These are phyloP conservation scores for Trichoderma reesei DNA, from an alignment of 495 filamentous ascomycete genomes.

Conservation along the genomic window DNA sequence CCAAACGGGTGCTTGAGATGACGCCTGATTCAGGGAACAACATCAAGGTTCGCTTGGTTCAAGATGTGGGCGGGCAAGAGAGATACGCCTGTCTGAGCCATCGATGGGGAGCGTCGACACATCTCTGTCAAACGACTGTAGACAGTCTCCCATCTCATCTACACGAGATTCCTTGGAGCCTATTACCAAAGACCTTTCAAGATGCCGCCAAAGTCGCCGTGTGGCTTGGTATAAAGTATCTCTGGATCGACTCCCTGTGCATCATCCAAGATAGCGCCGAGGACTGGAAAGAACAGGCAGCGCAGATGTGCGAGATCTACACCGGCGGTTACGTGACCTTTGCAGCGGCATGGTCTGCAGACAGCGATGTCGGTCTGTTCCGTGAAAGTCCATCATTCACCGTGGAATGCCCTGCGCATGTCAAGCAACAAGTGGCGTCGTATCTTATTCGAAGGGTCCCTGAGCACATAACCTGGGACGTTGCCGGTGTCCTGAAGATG, in stretches of 20 bases:
- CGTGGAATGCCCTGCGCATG: not conserved
- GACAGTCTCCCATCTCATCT: not conserved
- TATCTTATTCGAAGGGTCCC: not conserved
- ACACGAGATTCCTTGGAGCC: not conserved
- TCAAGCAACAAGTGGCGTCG: not conserved
- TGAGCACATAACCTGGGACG: slow-evolving; percentile 9
- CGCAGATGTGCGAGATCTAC: slow-evolving; percentile 1
- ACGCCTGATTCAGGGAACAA: not conserved
- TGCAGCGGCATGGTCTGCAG: not conserved
- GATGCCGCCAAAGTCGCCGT: not conserved
- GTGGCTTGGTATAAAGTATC: not conserved
- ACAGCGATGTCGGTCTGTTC: not conserved
- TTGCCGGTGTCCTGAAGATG: slow-evolving; percentile 3
- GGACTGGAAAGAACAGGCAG: not conserved
- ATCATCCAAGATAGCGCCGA: not conserved
- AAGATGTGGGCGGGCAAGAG: not conserved
- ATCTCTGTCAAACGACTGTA: not conserved
- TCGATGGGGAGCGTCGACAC: not conserved
- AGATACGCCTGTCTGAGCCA: not conserved
- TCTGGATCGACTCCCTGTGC: slow-evolving; percentile 9
- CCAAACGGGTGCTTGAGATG: not conserved
- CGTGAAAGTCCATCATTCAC: not conserved
- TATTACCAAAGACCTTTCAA: slow-evolving; percentile 3
- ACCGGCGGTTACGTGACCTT: not conserved
- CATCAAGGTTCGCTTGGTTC: not conserved